Percentiles rank a stretch among this genome's conserved stretches.
These are phyloP conservation scores for Vanrija sp. DNA, from an alignment of 1,284 basidiomycete species.

Conservation along the genomic window DNA sequence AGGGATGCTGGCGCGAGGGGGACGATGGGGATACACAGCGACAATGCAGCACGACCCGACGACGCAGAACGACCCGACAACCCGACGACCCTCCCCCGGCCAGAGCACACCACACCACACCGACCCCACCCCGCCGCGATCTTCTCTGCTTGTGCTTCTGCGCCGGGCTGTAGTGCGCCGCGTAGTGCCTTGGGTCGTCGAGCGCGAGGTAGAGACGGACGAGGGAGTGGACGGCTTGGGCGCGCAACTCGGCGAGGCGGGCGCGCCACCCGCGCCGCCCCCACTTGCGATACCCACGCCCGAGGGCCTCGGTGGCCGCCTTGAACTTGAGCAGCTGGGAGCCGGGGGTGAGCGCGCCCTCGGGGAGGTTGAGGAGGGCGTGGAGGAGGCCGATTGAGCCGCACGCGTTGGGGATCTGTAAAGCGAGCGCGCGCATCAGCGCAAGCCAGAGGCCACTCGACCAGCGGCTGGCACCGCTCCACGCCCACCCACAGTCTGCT, in stretches of 20 bases:
- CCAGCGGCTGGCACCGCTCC: not conserved
- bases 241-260: too few species aligned
- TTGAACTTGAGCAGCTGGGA: conserved; percentile 41
- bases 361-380: conserved; percentile 51
- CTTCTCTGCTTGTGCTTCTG: too few species aligned
- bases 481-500: conserved; percentile 48
- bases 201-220: too few species aligned
- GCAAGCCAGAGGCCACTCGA: not conserved
- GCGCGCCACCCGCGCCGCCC: too few species aligned
- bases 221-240: too few species aligned
- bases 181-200: too few species aligned
- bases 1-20: too few species aligned
- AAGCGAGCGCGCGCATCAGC: not conserved
- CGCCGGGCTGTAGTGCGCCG: too few species aligned
- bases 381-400: conserved; percentile 85
- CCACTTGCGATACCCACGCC: conserved; percentile 20
- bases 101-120: not conserved
- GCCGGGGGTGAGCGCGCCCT: conserved; percentile 22
- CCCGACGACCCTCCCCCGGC: not conserved
- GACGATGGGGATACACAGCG: too few species aligned
- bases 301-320: conserved; percentile 27
- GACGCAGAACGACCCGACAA: not conserved
- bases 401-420: conserved; percentile 82
- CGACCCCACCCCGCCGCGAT: too few species aligned
- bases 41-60: not conserved